Evolutionary conservation across 1,139 yeast genomes (phyloP), one percentile per base, ranked within the genome.

Genomic region (Blastobotrys buckinghamii): DNA sequence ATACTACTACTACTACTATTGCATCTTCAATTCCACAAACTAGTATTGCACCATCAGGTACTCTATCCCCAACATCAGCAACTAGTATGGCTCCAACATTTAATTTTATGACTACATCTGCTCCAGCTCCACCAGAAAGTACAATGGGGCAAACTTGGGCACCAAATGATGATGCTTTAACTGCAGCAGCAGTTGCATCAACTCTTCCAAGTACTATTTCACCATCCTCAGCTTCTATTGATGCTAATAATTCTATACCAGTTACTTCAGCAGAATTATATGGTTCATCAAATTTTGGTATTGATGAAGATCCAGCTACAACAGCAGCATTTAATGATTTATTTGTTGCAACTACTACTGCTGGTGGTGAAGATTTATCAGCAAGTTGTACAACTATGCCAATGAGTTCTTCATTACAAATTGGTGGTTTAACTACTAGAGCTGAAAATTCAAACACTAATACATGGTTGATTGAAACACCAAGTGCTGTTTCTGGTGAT

Each of bases 71-170:
- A 30, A 9, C 38, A 30, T 32, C 45, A 3, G 20, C 45, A 8
- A 32, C 29, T 34, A 30, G 39, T 10, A 17, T 22, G 6, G 17
- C 29, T 6, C 22, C 30, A 16, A 10, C n/a, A n/a, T n/a, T n/a
- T n/a, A n/a, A n/a, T n/a, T n/a, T n/a, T n/a, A n/a, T n/a, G n/a
- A n/a, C n/a, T n/a, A n/a, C n/a, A n/a, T n/a, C n/a, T n/a, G n/a
- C n/a, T n/a, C n/a, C n/a, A n/a, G n/a, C n/a, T n/a, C n/a, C n/a
- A n/a, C n/a, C n/a, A n/a, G n/a, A n/a, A n/a, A n/a, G n/a, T n/a
- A n/a, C n/a, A n/a, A n/a, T n/a, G n/a, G 22, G 13, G 6, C 45
- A 42, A 26, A 42, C 45, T 24, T 42, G 45, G 45, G 45, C 45
- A 2, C 45, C 45, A 15, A 42, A 42, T 42, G 45, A 42, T 27